These are phyloP conservation scores for Friedmanniomyces endolithicus DNA, from an alignment of 495 filamentous ascomycete species.

Conservation along the genomic window DNA sequence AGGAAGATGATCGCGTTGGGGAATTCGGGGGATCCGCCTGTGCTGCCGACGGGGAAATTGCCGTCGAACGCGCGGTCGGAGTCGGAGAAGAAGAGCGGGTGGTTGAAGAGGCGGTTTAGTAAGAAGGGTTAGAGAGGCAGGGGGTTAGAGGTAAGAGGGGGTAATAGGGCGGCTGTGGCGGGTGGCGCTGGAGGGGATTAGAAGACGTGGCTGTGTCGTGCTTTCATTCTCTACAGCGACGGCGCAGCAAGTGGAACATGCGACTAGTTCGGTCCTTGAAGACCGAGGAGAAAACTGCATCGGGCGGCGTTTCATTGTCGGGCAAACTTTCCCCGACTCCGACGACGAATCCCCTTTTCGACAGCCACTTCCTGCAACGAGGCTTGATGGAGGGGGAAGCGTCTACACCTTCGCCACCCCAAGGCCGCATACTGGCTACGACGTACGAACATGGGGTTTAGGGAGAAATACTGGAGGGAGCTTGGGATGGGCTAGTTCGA, in stretches of 20 bases:
- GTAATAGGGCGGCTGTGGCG: background rate
- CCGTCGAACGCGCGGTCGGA: slow-evolving; percentile 20
- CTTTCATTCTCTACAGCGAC: too few species aligned
- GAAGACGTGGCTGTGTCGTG: too few species aligned
- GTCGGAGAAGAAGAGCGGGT: slow-evolving; percentile 59
- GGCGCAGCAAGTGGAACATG: too few species aligned
- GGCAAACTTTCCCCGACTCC: too few species aligned
- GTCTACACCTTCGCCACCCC: background rate
- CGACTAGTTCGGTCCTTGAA: too few species aligned
- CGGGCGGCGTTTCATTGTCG: background rate
- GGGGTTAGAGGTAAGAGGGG: background rate
- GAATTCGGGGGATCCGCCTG: slow-evolving; percentile 1
- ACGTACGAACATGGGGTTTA: too few species aligned
- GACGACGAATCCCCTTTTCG: too few species aligned
- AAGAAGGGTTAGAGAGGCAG: slow-evolving; percentile 35
- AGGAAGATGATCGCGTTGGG: slow-evolving; percentile 30
- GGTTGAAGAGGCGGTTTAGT: slow-evolving; percentile 75
- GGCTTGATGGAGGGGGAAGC: too few species aligned
- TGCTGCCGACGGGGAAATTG: background rate
- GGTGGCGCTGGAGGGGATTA: too few species aligned
- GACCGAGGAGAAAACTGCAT: background rate
- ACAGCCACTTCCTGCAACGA: too few species aligned
- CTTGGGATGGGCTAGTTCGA: too few species aligned
- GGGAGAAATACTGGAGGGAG: too few species aligned
- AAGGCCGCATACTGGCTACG: background rate